Evolutionary conservation across 2,329 filamentous ascomycete species (phyloP).

Genomic region (Scedosporium minutisporum): DNA sequence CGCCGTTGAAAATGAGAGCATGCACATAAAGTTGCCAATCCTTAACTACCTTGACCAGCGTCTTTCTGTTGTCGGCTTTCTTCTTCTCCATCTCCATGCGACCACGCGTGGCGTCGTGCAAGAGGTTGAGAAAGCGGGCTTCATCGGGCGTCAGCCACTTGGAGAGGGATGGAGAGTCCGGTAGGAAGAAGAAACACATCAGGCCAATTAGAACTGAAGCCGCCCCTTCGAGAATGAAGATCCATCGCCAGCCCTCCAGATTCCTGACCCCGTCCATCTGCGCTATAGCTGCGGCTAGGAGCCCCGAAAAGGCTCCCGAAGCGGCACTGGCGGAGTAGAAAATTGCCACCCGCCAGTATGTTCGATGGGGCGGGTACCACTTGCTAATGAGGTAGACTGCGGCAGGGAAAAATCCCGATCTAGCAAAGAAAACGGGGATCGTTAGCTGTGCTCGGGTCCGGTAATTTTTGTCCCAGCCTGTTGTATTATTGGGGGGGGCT

Average conservation of each 20-base stretch:
- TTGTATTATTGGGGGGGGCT: background rate
- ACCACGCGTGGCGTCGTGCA: background rate
- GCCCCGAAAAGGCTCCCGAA: conserved; percentile 63
- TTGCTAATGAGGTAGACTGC: conserved; percentile 18
- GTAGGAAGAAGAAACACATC: conserved; percentile 61
- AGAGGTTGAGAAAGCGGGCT: conserved; percentile 18
- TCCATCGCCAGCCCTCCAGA: conserved; percentile 47
- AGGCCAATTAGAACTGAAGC: conserved; percentile 50
- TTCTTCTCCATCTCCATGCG: background rate
- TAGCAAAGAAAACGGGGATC: background rate
- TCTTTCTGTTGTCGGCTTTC: background rate
- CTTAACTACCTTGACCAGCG: conserved; percentile 1
- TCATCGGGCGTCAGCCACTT: conserved; percentile 52
- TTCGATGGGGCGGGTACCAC: conserved; percentile 21
- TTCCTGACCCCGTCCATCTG: conserved; percentile 53
- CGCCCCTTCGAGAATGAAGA: conserved; percentile 35
- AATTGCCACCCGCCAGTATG: conserved; percentile 16
- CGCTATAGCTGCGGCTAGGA: conserved; percentile 59
- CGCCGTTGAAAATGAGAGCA: conserved; percentile 28
- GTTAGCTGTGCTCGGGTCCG: background rate
- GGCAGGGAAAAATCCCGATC: conserved; percentile 20
- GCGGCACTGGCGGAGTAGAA: conserved; percentile 71
- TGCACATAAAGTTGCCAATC: conserved; percentile 34
- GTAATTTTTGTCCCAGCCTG: background rate
- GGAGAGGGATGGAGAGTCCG: conserved; percentile 59